Evolutionary conservation across 176 grass and related monocot species (phyloP).

Genomic region (Phragmites australis): DNA sequence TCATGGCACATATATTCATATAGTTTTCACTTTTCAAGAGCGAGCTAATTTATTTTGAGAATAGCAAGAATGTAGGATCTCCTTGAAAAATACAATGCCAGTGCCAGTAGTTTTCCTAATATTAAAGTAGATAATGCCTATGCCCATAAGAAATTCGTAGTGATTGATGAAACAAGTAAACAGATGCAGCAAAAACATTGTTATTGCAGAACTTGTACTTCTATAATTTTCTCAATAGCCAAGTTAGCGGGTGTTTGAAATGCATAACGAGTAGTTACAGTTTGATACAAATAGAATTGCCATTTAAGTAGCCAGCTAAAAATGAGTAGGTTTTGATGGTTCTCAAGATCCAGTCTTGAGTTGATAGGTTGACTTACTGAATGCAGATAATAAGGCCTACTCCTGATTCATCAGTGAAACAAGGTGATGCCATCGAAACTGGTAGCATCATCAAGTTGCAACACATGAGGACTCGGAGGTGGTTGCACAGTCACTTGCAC

Average conservation of each 20-base stretch:
- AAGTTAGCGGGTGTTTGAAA: not conserved
- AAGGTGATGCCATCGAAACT: constrained; percentile 62
- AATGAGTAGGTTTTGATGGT: not conserved
- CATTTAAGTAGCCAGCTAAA: constrained; percentile 24
- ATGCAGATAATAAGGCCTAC: constrained; percentile 55
- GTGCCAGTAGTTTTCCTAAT: not conserved
- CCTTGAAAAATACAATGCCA: not conserved
- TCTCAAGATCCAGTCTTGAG: not conserved
- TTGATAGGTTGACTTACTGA: not conserved
- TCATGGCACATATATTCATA: not conserved
- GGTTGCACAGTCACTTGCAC: constrained; percentile 78
- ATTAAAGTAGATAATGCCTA: not conserved
- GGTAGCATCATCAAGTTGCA: constrained; percentile 64
- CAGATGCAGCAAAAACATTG: not conserved
- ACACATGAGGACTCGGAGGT: constrained; percentile 69
- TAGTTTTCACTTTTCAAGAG: not conserved
- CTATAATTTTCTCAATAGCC: not conserved
- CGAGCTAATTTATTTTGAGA: not conserved
- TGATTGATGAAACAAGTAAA: not conserved
- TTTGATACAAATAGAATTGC: not conserved
- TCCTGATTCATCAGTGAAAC: constrained; percentile 59
- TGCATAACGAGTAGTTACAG: not conserved
- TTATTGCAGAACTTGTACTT: not conserved
- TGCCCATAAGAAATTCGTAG: no score
- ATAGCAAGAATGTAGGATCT: not conserved